These are phyloP conservation scores for Luffa acutangula DNA, from an alignment of 306 rosid species.

Conservation along the genomic window DNA sequence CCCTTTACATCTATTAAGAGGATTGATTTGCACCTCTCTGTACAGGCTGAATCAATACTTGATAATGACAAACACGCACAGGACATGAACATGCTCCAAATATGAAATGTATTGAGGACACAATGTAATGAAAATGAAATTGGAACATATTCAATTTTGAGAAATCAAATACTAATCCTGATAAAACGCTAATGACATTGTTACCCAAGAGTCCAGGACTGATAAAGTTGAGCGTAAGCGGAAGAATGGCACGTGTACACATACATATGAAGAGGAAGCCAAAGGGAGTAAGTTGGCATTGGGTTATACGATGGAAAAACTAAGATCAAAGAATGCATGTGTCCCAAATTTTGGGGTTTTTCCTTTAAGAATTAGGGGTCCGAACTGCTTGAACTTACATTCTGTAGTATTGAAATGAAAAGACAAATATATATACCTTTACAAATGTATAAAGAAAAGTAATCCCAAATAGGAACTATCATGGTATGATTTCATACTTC, in stretches of 20 bases:
- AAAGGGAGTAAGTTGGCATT: neutral
- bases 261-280: neutral
- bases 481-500: neutral
- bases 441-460: neutral
- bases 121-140: neutral
- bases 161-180: neutral
- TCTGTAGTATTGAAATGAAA: neutral
- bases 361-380: neutral
- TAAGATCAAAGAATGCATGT: neutral
- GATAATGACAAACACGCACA: neutral
- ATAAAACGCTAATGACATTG: neutral
- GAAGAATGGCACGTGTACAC: neutral
- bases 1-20: neutral
- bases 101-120: neutral
- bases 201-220: neutral
- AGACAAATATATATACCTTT: neutral
- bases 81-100: neutral
- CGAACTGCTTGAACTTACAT: neutral
- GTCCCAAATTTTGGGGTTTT: neutral
- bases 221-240: neutral
- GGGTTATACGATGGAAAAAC: neutral
- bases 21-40: neutral
- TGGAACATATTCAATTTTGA: neutral
- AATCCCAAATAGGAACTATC: neutral
- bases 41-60: neutral